Percentiles rank a stretch among this genome's conserved stretches.
Evolutionary conservation across 2,329 filamentous ascomycete genomes (phyloP).

Genomic region (Arthrobotrys sphaeroides): DNA sequence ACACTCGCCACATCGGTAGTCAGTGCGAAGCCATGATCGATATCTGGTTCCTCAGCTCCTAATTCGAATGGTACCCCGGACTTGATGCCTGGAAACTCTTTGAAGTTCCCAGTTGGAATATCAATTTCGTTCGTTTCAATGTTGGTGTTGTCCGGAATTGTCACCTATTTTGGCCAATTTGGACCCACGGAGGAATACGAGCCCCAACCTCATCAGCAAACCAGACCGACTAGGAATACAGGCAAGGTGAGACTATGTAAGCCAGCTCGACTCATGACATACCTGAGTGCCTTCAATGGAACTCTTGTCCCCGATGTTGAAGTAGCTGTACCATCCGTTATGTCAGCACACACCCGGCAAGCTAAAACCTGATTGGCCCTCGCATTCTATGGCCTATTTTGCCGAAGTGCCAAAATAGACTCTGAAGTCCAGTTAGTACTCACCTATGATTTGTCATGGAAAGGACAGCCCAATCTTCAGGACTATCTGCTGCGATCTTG

Average conservation of each 20-base stretch:
- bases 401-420: not conserved
- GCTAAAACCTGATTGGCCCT: not conserved
- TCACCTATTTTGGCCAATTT: slow-evolving; percentile 18
- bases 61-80: slow-evolving; percentile 76
- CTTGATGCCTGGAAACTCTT: slow-evolving; percentile 71
- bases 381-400: not conserved
- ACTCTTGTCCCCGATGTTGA: slow-evolving; percentile 69
- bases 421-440: slow-evolving; percentile 54
- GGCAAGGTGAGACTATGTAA: slow-evolving; percentile 67
- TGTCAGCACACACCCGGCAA: slow-evolving; percentile 11
- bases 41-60: slow-evolving; percentile 74
- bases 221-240: not conserved
- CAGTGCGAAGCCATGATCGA: slow-evolving; percentile 91
- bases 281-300: slow-evolving; percentile 72
- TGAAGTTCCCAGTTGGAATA: slow-evolving; percentile 44
- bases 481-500: slow-evolving; percentile 68
- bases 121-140: slow-evolving; percentile 48
- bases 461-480: slow-evolving; percentile 66
- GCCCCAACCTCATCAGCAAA: not conserved
- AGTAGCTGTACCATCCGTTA: slow-evolving; percentile 65
- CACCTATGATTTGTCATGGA: slow-evolving; percentile 97
- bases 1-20: slow-evolving; percentile 70
- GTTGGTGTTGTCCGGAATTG: slow-evolving; percentile 41
- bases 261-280: slow-evolving; percentile 66
- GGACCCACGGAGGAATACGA: not conserved